Base-by-base conservation (phyloP, 2,329 filamentous ascomycete genomes). In the Rachicladosporium sp. region DNA sequence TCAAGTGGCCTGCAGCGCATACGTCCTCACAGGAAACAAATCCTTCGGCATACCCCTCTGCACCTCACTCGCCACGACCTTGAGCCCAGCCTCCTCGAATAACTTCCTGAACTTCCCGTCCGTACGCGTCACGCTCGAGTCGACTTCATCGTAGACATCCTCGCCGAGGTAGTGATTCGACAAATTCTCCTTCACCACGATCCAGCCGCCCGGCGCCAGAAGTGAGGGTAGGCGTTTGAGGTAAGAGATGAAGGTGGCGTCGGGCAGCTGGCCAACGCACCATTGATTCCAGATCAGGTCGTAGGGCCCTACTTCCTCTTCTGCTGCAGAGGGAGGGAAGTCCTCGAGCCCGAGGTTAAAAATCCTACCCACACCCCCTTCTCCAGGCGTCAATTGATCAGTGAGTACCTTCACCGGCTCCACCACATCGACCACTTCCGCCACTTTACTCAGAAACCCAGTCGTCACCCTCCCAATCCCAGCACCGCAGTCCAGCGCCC, bases 281-380 rank as follows among this genome's bases (percentile, higher is more conserved):
- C 88, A 94, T 60, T 95, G 88, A 38, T 75, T 80, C 84, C 85
- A 94, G 44, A 95, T 77, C 34, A 94, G 59, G 56, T 88, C 81
- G 60, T 95, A 95, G 36, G 62, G 33, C 2, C 43, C 46, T 4
- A 31, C n/a, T 6, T 38, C 40, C 10, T 46, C 44, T 6, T 40
- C 32, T 19, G 15, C 15, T 19, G 15, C 15, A 5, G 60, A 54
- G 0, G 58, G 58, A 33, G 70, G 66, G 84, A 84, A 93, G 21
- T 73, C 69, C 59, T 93, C 80, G 1, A 93, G 64, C 0, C 85
- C 84, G 2, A 80, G 62, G 48, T 82, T 85, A 62, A 76, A 80
- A 11, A 93, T 70, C 13, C 69, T 63, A 1, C 81, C 81, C 1
- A 75, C 58, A 32, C 69, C 71, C 1, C 67, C 70, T 7, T 58